Evolutionary conservation across 148 eudicot species (phyloP).

Genomic region (Fagopyrum homotropicum): DNA sequence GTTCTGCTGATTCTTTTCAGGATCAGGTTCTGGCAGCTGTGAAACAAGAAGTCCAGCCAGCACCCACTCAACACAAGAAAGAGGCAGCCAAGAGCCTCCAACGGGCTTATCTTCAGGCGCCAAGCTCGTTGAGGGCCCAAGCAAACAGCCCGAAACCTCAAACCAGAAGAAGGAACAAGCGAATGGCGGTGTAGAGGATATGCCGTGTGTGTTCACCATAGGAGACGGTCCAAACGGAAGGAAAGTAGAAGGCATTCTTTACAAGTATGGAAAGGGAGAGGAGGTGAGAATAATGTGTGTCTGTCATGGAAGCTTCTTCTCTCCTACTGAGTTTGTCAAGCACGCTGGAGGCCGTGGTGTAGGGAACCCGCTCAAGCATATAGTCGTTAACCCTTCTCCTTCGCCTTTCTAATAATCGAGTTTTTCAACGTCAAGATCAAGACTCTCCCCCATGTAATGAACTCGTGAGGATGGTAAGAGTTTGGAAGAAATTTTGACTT

Average conservation of each 20-base stretch:
- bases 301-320: conserved; percentile 52
- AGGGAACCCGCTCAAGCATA: conserved; percentile 49
- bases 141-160: conserved; percentile 20
- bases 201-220: conserved; percentile 34
- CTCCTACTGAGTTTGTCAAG: conserved; percentile 62
- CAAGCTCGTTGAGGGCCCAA: not conserved
- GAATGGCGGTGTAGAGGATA: conserved; percentile 17
- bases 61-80: conserved; percentile 33
- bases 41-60: conserved; percentile 58
- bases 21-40: conserved; percentile 47
- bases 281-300: conserved; percentile 55
- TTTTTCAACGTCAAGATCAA: not conserved
- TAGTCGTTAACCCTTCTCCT: conserved; percentile 40
- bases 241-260: conserved; percentile 43
- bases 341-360: conserved; percentile 64
- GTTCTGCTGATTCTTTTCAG: not conserved
- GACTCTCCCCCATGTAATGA: not conserved
- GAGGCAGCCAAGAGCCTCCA: conserved; percentile 30
- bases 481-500: not conserved
- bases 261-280: conserved; percentile 45
- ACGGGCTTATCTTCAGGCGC: conserved; percentile 23
- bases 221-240: conserved; percentile 40
- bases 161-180: conserved; percentile 24
- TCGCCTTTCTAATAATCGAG: not conserved
- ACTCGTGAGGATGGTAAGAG: not conserved